Evolutionary conservation across 352 stramenopile species (phyloP).

Genomic region (Phytophthora foliorum): DNA sequence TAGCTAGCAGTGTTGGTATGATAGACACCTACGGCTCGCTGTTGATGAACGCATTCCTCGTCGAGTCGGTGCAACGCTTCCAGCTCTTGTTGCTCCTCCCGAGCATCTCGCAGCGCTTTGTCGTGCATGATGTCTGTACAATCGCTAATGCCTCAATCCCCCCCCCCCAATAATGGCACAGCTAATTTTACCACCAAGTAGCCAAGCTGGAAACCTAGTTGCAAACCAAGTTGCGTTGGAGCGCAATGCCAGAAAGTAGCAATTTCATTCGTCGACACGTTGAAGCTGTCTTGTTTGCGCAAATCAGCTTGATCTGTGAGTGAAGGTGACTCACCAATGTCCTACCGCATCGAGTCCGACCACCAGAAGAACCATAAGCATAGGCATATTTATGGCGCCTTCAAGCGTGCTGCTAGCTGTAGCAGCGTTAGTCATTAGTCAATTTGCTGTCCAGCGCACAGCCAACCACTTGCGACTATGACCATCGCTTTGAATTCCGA

Average conservation of each 20-base stretch:
- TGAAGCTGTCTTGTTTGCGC: slow-evolving; percentile 24
- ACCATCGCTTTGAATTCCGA: not conserved
- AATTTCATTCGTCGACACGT: not conserved
- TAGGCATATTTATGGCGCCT: not conserved
- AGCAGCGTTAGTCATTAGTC: slow-evolving; percentile 15
- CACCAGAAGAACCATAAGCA: slow-evolving; percentile 15
- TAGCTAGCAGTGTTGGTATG: not conserved
- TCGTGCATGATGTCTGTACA: slow-evolving; percentile 21
- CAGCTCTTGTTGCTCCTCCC: slow-evolving; percentile 81
- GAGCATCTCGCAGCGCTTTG: slow-evolving; percentile 49
- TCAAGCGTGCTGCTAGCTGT: not conserved
- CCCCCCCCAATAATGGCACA: slow-evolving; percentile 2
- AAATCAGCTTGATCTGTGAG: slow-evolving; percentile 16
- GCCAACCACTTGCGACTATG: slow-evolving; percentile 6
- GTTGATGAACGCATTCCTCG: slow-evolving; percentile 91
- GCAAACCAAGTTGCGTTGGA: no score
- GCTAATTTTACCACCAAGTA: slow-evolving; percentile 25
- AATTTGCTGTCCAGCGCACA: slow-evolving; percentile 8
- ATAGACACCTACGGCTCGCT: slow-evolving; percentile 64
- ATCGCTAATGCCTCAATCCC: not conserved
- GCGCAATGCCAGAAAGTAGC: no score
- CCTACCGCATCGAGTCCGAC: slow-evolving; percentile 27
- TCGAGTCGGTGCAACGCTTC: slow-evolving; percentile 91
- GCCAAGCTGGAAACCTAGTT: no score
- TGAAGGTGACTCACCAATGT: slow-evolving; percentile 35